Evolutionary conservation across 2,329 filamentous ascomycete species (phyloP).

Genomic region (Cladosporium oxysporum): DNA sequence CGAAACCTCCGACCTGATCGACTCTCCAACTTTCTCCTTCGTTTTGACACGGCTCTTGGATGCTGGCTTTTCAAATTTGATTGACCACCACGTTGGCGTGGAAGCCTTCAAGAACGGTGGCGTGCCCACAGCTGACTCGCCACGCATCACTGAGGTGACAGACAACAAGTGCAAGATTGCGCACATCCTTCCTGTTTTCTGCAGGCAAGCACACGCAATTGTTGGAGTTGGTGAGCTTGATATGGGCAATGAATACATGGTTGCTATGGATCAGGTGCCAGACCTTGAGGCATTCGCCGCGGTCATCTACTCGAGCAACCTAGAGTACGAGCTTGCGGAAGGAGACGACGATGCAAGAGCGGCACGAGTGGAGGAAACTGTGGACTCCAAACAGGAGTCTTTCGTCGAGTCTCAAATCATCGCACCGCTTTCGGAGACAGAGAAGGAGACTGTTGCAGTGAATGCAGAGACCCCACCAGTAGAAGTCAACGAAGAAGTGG

Average conservation of each 20-base stretch:
- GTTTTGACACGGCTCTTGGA: conserved; percentile 86
- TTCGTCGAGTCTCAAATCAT: conserved; percentile 28
- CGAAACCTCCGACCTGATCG: conserved; percentile 92
- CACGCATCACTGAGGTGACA: conserved; percentile 51
- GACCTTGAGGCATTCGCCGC: conserved; percentile 83
- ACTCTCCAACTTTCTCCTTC: conserved; percentile 86
- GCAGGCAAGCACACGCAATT: conserved; percentile 85
- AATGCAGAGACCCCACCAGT: neutral
- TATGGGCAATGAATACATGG: conserved; percentile 51
- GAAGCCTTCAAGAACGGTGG: conserved; percentile 68
- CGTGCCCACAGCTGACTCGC: conserved; percentile 49
- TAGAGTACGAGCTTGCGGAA: conserved; percentile 53
- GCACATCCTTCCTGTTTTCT: conserved; percentile 85
- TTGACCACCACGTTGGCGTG: conserved; percentile 77
- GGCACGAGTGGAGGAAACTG: neutral
- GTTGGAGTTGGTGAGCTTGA: conserved; percentile 69
- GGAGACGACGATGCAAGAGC: conserved; percentile 4
- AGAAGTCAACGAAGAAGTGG: neutral
- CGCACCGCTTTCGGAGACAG: neutral
- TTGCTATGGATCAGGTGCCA: conserved; percentile 71
- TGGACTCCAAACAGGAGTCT: neutral
- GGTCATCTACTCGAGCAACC: conserved; percentile 85
- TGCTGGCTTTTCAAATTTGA: conserved; percentile 78
- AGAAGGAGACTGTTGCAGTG: neutral
- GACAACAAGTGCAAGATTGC: conserved; percentile 69